Conservation (phyloP, 2,329 filamentous ascomycete genomes). For the Trichophyton benhamiae region DNA sequence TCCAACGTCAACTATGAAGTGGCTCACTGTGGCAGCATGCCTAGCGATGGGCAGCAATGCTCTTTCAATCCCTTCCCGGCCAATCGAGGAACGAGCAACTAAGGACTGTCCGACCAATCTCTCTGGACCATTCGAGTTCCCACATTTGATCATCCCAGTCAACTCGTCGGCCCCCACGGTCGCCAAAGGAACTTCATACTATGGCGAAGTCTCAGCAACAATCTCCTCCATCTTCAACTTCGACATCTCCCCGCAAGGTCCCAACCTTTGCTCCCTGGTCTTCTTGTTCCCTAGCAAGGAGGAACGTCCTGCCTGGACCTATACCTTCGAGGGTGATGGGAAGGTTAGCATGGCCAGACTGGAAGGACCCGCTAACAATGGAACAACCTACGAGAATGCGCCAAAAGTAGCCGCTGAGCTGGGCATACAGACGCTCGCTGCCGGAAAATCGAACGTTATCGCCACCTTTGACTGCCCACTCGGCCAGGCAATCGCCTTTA, state of each 20-base stretch:
- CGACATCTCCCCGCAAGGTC: slow-evolving; percentile 44
- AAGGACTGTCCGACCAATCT: slow-evolving; percentile 36
- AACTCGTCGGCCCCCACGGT: slow-evolving; percentile 42
- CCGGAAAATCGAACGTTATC: slow-evolving; percentile 45
- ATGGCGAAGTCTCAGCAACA: slow-evolving; percentile 43
- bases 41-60: slow-evolving; percentile 9
- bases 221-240: slow-evolving; percentile 57
- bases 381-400: slow-evolving; percentile 44
- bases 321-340: slow-evolving; percentile 43
- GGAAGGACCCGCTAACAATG: slow-evolving; percentile 31
- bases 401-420: slow-evolving; percentile 37
- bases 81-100: neutral
- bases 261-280: slow-evolving; percentile 44
- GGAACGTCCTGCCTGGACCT: slow-evolving; percentile 49
- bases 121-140: slow-evolving; percentile 41
- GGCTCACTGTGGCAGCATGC: slow-evolving; percentile 4
- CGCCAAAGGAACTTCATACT: slow-evolving; percentile 42
- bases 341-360: slow-evolving; percentile 44
- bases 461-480: slow-evolving; percentile 44
- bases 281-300: slow-evolving; percentile 51
- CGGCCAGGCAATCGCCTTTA: slow-evolving; percentile 40
- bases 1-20: slow-evolving; percentile 9
- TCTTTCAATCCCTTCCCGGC: slow-evolving; percentile 7
- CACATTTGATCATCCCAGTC: slow-evolving; percentile 52
- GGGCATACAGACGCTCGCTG: slow-evolving; percentile 35